Evolutionary conservation across 2,329 filamentous ascomycete species (phyloP).

Genomic region (Ciborinia camelliae): DNA sequence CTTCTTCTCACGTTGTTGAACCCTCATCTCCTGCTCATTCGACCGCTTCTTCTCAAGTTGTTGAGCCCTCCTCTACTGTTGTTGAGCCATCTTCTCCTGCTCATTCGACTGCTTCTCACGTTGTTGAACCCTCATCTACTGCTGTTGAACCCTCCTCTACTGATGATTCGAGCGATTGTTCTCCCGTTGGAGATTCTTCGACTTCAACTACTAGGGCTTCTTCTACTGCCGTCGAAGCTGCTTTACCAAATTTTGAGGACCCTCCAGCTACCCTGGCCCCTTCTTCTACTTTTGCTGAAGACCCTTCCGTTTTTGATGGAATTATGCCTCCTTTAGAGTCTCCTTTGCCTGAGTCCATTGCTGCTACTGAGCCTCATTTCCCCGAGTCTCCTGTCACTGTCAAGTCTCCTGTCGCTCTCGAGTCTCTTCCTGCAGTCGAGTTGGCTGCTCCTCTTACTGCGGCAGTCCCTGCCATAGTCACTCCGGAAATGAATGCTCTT

Average conservation of each 20-base stretch:
- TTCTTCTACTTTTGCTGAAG: not conserved
- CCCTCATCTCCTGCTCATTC: not conserved
- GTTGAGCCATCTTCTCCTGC: too few relatives aligned
- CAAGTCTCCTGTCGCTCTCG: not conserved
- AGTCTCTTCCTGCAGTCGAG: not conserved
- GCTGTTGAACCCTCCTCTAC: rapidly evolving
- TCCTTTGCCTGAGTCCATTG: not conserved
- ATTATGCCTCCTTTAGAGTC: not conserved
- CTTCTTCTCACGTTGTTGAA: not conserved
- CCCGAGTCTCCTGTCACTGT: not conserved
- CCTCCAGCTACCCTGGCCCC: not conserved
- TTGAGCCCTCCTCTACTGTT: not conserved
- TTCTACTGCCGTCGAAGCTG: not conserved
- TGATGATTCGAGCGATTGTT: not conserved
- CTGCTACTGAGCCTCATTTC: not conserved
- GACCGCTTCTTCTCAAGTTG: not conserved
- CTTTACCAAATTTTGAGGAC: not conserved
- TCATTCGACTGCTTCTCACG: not conserved
- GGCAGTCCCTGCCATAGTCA: not conserved
- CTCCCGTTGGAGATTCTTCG: not conserved
- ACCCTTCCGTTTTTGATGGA: not conserved
- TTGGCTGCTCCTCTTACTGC: not conserved
- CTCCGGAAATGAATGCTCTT: not conserved
- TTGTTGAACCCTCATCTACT: not conserved
- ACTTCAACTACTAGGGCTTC: not conserved